These are phyloP conservation scores for Delitschia confertaspora DNA, from an alignment of 495 filamentous ascomycete species.

Conservation along the genomic window DNA sequence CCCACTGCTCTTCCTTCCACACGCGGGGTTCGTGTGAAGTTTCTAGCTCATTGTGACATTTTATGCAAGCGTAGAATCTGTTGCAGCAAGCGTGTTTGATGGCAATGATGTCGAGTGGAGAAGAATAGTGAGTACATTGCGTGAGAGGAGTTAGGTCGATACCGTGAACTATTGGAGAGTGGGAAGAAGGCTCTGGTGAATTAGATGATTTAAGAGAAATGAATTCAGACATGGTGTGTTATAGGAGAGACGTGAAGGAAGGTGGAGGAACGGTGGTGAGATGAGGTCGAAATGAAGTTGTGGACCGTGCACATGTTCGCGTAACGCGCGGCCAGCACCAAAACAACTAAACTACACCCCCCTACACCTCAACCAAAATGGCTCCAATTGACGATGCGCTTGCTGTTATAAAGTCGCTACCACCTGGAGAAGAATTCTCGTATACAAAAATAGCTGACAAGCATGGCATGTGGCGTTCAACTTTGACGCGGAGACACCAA, in stretches of 20 bases:
- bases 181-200: background rate
- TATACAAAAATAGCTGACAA: conserved; percentile 9
- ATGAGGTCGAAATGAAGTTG: too few species aligned
- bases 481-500: conserved; percentile 3
- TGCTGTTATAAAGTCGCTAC: too few species aligned
- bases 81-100: conserved; percentile 24
- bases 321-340: too few species aligned
- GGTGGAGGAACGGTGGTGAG: too few species aligned
- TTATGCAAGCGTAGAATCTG: conserved; percentile 25
- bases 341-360: too few species aligned
- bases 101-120: conserved; percentile 26
- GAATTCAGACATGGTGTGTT: too few species aligned
- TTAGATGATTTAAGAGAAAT: too few species aligned
- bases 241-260: too few species aligned
- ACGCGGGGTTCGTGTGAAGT: conserved; percentile 2
- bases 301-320: too few species aligned
- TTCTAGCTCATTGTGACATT: conserved; percentile 17
- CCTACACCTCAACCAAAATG: too few species aligned
- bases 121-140: conserved; percentile 20
- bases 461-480: conserved; percentile 12
- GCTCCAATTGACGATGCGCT: too few species aligned
- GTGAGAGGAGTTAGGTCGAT: conserved; percentile 13
- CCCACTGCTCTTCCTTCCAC: conserved; percentile 9
- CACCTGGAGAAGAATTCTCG: conserved; percentile 6
- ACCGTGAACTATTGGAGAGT: conserved; percentile 12